Evolutionary conservation across 2,329 filamentous ascomycete genomes (phyloP).

Genomic region (Neobulgaria alba): DNA sequence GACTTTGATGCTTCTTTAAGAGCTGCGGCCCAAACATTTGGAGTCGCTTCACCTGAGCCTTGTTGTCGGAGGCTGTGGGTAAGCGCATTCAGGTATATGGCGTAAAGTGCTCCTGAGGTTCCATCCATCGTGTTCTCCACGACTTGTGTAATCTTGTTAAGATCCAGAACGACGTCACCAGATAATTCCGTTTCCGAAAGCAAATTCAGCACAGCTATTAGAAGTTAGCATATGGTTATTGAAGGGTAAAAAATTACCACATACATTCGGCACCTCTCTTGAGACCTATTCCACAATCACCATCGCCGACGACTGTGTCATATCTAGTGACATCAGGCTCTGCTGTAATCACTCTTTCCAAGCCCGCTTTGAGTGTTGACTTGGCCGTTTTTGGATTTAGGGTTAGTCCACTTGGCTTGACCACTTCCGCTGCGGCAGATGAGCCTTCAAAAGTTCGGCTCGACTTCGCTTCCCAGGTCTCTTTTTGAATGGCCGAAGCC

Average conservation of each 20-base stretch:
- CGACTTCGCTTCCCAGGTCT: slow-evolving; percentile 48
- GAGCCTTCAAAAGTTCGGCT: slow-evolving; percentile 26
- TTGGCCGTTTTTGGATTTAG: slow-evolving; percentile 33
- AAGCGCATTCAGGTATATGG: slow-evolving; percentile 67
- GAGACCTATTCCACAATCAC: slow-evolving; percentile 62
- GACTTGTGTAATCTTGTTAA: slow-evolving; percentile 51
- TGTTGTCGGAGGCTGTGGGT: slow-evolving; percentile 37
- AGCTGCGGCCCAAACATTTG: slow-evolving; percentile 50
- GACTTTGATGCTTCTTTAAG: slow-evolving; percentile 62
- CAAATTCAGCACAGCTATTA: slow-evolving; percentile 35
- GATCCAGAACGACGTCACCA: slow-evolving; percentile 49
- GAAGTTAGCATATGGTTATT: background rate
- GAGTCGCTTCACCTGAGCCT: slow-evolving; percentile 31
- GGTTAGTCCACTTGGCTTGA: slow-evolving; percentile 27
- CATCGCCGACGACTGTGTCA: slow-evolving; percentile 64
- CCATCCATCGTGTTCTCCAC: slow-evolving; percentile 67
- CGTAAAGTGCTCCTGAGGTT: slow-evolving; percentile 67
- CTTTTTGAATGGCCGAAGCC: slow-evolving; percentile 48
- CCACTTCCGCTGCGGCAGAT: slow-evolving; percentile 24
- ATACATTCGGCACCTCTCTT: slow-evolving; percentile 57
- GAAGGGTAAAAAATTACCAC: slow-evolving; percentile 1
- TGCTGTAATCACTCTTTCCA: slow-evolving; percentile 50
- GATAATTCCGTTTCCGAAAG: slow-evolving; percentile 36
- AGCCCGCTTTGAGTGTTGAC: slow-evolving; percentile 43
- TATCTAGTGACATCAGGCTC: slow-evolving; percentile 59